Percentiles rank a stretch among this genome's conserved stretches.
phyloP scores from a whole-genome alignment of 495 filamentous ascomycete genomes.

The Chaetomium tenue region DNA sequence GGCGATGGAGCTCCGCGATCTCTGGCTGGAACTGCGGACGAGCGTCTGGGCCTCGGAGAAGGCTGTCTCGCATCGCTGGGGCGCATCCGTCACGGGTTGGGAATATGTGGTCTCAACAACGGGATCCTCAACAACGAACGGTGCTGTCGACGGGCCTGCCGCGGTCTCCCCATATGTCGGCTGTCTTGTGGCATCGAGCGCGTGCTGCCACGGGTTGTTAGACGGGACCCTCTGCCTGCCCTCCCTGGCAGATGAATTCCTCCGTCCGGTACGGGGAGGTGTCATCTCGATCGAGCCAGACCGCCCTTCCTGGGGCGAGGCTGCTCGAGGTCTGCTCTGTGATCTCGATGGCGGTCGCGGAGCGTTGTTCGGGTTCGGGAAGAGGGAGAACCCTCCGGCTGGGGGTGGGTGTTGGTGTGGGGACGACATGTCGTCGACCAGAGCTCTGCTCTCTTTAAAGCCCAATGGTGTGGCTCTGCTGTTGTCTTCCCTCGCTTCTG shows the following conservation, averaged over 20 bases:
- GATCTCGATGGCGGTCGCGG: conserved; percentile 40
- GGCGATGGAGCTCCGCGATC: conserved; percentile 49
- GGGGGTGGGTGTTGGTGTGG: conserved; percentile 8
- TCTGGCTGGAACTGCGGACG: conserved; percentile 47
- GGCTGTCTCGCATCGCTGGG: conserved; percentile 47
- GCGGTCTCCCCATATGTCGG: conserved; percentile 21
- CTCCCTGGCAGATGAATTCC: conserved; percentile 38
- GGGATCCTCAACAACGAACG: conserved; percentile 29
- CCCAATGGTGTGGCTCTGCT: not conserved
- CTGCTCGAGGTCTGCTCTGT: conserved; percentile 39
- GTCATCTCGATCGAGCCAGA: conserved; percentile 28
- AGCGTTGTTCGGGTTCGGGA: conserved; percentile 43
- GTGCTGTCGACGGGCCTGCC: conserved; percentile 26
- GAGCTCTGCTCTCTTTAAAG: conserved; percentile 6
- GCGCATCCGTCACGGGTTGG: conserved; percentile 37
- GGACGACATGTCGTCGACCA: conserved; percentile 33
- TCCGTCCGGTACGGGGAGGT: conserved; percentile 33
- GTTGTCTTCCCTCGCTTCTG: not conserved
- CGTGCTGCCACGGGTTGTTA: conserved; percentile 39
- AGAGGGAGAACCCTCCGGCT: conserved; percentile 52
- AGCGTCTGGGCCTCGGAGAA: conserved; percentile 53
- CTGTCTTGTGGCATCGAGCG: conserved; percentile 28
- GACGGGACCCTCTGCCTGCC: conserved; percentile 35
- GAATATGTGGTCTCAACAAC: conserved; percentile 31
- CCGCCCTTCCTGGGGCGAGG: conserved; percentile 41